phyloP scores from a whole-genome alignment of 768 basidiomycete species.

The Tremella yokohamensis region DNA sequence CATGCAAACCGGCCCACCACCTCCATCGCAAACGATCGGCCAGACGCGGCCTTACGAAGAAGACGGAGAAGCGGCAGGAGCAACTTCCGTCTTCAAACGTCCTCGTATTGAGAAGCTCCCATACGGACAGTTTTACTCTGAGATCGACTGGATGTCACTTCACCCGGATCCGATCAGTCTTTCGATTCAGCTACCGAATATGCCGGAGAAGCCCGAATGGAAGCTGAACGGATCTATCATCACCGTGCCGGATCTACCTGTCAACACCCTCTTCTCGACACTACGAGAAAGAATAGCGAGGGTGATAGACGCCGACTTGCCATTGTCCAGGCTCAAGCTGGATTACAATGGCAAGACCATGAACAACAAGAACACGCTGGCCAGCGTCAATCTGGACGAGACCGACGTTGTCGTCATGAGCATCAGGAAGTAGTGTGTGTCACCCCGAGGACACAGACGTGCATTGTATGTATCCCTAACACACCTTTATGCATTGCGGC shows the following conservation, averaged over 20 bases:
- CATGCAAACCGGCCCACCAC: slow-evolving; percentile 6
- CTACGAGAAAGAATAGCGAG: slow-evolving; percentile 83
- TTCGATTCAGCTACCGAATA: slow-evolving; percentile 73
- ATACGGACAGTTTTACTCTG: slow-evolving; percentile 68
- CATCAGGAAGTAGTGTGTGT: slow-evolving; percentile 61
- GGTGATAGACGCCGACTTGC: slow-evolving; percentile 70
- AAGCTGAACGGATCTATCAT: slow-evolving; percentile 78
- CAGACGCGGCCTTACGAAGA: slow-evolving; percentile 64
- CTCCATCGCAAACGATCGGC: slow-evolving; percentile 54
- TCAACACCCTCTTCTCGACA: slow-evolving; percentile 79
- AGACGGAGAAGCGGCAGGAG: slow-evolving; percentile 56
- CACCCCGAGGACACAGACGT: no score
- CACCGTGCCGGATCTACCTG: slow-evolving; percentile 73
- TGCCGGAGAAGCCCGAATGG: slow-evolving; percentile 84
- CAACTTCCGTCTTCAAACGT: slow-evolving; percentile 76
- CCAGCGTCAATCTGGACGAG: slow-evolving; percentile 83
- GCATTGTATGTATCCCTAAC: no score
- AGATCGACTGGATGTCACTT: slow-evolving; percentile 76
- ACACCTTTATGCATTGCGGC: no score
- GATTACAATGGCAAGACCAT: slow-evolving; percentile 79
- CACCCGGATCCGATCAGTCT: slow-evolving; percentile 89
- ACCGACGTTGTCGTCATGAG: slow-evolving; percentile 77
- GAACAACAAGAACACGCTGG: slow-evolving; percentile 79
- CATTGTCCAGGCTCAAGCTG: slow-evolving; percentile 74
- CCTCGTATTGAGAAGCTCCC: slow-evolving; percentile 81